phyloP scores from a whole-genome alignment of 2,329 filamentous ascomycete species.

The Drechslerella coelobrocha region DNA sequence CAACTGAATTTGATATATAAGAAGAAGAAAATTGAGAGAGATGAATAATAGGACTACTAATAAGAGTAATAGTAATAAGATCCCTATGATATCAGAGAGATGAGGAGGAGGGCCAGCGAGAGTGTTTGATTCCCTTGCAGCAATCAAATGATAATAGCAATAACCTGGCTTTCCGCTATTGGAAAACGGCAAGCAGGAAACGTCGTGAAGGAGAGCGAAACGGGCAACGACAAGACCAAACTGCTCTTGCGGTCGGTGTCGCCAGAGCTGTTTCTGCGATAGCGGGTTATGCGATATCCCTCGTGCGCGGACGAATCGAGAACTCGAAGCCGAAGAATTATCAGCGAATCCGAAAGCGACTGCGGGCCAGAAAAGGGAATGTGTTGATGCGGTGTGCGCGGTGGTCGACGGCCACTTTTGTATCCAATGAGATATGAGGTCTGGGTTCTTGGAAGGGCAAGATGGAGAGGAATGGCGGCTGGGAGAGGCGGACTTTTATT shows the following conservation, averaged over 20 bases:
- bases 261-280: slow-evolving; percentile 2
- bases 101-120: background rate
- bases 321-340: slow-evolving; percentile 2
- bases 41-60: too few species aligned
- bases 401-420: background rate
- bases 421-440: background rate
- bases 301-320: slow-evolving; percentile 4
- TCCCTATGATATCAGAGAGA: background rate
- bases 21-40: too few species aligned
- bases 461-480: background rate
- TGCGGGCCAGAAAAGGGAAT: background rate
- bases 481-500: background rate
- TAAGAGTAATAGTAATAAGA: background rate
- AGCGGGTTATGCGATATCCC: background rate
- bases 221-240: too few species aligned
- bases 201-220: background rate
- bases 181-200: background rate
- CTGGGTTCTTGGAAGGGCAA: background rate
- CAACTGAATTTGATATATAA: too few species aligned
- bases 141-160: too few species aligned
- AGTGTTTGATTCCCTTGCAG: slow-evolving; percentile 5
- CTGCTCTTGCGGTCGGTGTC: background rate
- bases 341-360: slow-evolving; percentile 5
- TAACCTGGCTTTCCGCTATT: slow-evolving; percentile 3
- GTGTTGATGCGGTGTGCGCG: background rate